Evolutionary conservation across 2,329 filamentous ascomycete genomes (phyloP), one percentile per base, ranked within the genome.

Genomic region (Neofusicoccum umdonicola): DNA sequence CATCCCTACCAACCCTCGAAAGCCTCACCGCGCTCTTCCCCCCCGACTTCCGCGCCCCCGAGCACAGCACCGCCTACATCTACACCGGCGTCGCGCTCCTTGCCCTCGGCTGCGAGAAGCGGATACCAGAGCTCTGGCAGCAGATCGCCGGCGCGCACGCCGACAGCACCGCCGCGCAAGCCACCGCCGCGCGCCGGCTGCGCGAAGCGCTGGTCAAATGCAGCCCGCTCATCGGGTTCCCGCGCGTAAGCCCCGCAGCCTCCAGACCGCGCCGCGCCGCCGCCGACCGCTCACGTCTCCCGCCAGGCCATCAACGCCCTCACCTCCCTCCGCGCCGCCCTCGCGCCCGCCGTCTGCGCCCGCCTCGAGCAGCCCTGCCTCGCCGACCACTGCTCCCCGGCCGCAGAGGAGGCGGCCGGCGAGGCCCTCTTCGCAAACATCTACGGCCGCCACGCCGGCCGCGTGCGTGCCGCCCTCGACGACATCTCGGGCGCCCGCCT

Each of bases 361-460:
- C 27, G 27, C 27, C 27, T 31, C 27, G 27, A 5, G 1, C 27
- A 31, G 22, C 0, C 22, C 22, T 22, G 22, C 22, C 27, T 7
- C 27, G 27, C 27, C 27, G 6, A 31, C 27, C 27, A 1, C 27
- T 7, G 27, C 4, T 7, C 27, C 27, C 27, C 7, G 27, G 1
- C 17, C 17, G 17, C 17, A 17, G 17, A 17, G 17, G 19, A 44
- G 47, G 12, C 15, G 13, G 45, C 45, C 31, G 66, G 66, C 15
- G 56, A 64, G 13, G 51, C 51, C 31, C 63, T 67, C 51, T 67
- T 67, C 60, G 17, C 15, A 9, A 6, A 22, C 1, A 65, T 58
- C 1, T 67, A 67, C 31, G 64, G 64, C 8, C 66, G 51, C 34
- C 66, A 67, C 31, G 56, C 66, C 31, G 34, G 34, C 3, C 63